phyloP scores from a whole-genome alignment of 192 early-diverging fungal genomes.

The Podochytrium sp. region DNA sequence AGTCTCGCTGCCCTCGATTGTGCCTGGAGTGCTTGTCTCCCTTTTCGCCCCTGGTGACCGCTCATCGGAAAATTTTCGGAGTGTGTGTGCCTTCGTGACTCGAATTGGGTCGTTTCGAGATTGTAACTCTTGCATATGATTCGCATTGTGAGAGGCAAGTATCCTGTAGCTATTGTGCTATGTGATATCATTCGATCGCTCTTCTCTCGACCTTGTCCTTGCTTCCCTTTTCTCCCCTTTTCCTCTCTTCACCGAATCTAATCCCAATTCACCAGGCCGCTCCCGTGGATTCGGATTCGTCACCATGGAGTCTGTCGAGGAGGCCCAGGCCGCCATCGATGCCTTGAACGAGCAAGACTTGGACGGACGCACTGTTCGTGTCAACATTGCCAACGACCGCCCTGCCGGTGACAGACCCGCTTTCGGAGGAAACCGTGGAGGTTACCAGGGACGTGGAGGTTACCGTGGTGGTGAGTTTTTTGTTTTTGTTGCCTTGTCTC shows the following conservation, averaged over 20 bases:
- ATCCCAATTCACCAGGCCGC: slow-evolving; percentile 55
- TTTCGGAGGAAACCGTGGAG: slow-evolving; percentile 39
- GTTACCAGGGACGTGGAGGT: slow-evolving; percentile 15
- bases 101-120: no score
- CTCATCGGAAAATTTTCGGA: no score
- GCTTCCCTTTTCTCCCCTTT: not conserved
- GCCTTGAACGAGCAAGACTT: slow-evolving; percentile 71
- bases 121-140: no score
- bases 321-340: slow-evolving; percentile 59
- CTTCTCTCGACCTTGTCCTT: no score
- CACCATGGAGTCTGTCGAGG: slow-evolving; percentile 50
- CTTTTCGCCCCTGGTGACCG: no score
- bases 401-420: slow-evolving; percentile 24
- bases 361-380: slow-evolving; percentile 82
- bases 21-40: no score
- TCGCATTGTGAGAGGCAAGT: no score
- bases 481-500: no score
- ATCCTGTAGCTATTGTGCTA: no score
- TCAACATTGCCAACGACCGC: slow-evolving; percentile 69
- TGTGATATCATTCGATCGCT: no score
- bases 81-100: no score
- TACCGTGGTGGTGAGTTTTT: slow-evolving; percentile 5
- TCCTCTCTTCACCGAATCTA: not conserved
- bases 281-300: slow-evolving; percentile 92
- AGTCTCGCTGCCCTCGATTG: no score